Conservation (phyloP, 441 rosid genomes). For the Daphne laureola region DNA sequence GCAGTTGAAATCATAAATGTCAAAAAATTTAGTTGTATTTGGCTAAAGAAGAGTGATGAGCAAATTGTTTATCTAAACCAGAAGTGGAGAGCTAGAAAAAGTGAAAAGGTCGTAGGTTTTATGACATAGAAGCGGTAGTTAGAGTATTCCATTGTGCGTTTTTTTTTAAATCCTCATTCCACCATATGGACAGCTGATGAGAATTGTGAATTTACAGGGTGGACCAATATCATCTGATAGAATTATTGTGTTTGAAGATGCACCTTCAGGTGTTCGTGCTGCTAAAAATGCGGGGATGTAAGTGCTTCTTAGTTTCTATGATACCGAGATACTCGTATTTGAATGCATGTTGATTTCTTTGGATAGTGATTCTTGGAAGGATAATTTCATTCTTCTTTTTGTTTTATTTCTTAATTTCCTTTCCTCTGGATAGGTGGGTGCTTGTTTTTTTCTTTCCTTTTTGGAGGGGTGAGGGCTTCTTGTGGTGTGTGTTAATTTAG, state of each 20-base stretch:
- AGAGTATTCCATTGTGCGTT: too few species aligned
- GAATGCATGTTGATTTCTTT: neutral
- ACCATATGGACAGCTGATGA: constrained; percentile 9
- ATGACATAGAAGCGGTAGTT: too few species aligned
- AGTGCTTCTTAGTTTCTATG: constrained; percentile 24
- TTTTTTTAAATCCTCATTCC: too few species aligned
- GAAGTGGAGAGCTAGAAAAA: too few species aligned
- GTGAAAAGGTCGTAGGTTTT: too few species aligned
- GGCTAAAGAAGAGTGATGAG: too few species aligned
- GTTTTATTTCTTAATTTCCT: neutral
- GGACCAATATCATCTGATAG: constrained; percentile 49
- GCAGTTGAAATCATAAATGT: too few species aligned
- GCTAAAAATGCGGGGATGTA: constrained; percentile 93
- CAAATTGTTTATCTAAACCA: too few species aligned
- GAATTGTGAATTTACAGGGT: constrained; percentile 34
- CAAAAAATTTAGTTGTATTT: too few species aligned
- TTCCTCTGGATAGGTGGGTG: too few species aligned
- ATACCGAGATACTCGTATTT: neutral
- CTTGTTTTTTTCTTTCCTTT: too few species aligned
- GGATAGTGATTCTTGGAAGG: neutral
- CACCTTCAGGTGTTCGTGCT: constrained; percentile 83
- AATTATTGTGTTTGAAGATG: constrained; percentile 84
- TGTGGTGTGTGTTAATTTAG: neutral
- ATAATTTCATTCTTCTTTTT: neutral
- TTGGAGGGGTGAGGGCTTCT: too few species aligned